Evolutionary conservation across 805 yeast genomes (phyloP), one percentile per base, ranked within the genome.

Genomic region (Vanderwaltozyma verrucispora): DNA sequence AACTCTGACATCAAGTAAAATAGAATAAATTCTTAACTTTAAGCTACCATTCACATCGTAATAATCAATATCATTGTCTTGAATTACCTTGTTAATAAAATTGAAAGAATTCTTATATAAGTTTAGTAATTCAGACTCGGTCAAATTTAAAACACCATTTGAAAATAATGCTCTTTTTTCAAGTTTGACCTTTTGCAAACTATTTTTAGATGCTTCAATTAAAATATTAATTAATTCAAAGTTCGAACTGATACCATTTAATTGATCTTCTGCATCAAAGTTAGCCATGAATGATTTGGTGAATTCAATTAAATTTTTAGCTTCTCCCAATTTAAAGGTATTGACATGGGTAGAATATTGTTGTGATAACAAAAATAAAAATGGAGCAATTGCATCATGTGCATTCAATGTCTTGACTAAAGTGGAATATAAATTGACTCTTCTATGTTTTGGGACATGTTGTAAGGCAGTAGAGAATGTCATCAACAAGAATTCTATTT

Each of bases 381-480:
- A 72, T 35, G 80, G 68, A 48, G 82, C 84, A 44, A 88, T 67
- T 2, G 94, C 74, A 34, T 67, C 62, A 8, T 69, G 65, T 32
- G 80, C 64, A 17, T 89, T 88, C 43, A 92, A 64, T 2, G 96
- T 82, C 47, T 69, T 69, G 13, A 87, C 76, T 45, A 92, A 68
- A 1, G 94, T 79, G 2, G 83, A 72, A 50, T 84, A 92, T 37
- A 92, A 64, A 53, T 77, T 79, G 29, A 85, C 94, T 50, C 98
- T 74, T 62, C 98, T 82, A 58, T 92, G 98, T 56, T 95, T 77
- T 43, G 98, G 98, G 46, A 92, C 88, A 55, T 92, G 97, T 38
- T 80, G 77, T 62, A 92, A 85, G 1, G 98, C 97, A 41, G 94
- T 78, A n/a, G 82, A 85, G 54, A 92, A 92, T 50, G 94, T 81